Conservation (phyloP, 441 rosid genomes). For the Eruca vesicaria region DNA sequence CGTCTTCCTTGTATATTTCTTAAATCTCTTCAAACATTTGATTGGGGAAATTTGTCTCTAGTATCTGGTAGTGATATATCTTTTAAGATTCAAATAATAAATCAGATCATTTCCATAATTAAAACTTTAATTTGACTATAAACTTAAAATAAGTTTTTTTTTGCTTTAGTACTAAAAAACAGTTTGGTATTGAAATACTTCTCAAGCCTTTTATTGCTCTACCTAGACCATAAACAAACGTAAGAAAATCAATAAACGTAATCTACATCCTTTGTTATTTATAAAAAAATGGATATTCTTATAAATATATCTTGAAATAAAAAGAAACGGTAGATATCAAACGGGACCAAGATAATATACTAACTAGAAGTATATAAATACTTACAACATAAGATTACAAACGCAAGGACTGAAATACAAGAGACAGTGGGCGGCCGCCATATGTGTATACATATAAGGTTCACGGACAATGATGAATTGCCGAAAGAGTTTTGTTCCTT, state of each 20-base stretch:
- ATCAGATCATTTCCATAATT: background rate
- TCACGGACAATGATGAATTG: conserved; percentile 36
- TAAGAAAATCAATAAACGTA: background rate
- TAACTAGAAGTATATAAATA: background rate
- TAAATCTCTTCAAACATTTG: no score
- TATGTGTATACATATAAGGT: conserved; percentile 28
- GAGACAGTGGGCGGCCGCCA: conserved; percentile 29
- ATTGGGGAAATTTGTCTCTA: no score
- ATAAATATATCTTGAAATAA: background rate
- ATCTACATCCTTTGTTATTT: background rate
- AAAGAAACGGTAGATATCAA: background rate
- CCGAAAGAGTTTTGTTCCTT: conserved; percentile 27
- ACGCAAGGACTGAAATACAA: conserved; percentile 1
- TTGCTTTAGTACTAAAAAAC: background rate
- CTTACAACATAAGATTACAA: conserved; percentile 10
- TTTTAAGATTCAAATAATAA: background rate
- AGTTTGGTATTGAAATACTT: background rate
- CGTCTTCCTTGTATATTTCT: no score
- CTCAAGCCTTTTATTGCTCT: background rate
- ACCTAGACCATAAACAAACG: background rate
- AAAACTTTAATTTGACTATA: background rate
- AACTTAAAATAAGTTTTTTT: background rate
- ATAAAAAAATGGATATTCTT: background rate
- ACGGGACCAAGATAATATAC: conserved; percentile 1
- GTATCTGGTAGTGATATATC: background rate